Percentiles rank a stretch among this genome's conserved stretches.
These are phyloP conservation scores for Eustoma russellianum DNA, from an alignment of 257 asterid genomes.

Conservation along the genomic window DNA sequence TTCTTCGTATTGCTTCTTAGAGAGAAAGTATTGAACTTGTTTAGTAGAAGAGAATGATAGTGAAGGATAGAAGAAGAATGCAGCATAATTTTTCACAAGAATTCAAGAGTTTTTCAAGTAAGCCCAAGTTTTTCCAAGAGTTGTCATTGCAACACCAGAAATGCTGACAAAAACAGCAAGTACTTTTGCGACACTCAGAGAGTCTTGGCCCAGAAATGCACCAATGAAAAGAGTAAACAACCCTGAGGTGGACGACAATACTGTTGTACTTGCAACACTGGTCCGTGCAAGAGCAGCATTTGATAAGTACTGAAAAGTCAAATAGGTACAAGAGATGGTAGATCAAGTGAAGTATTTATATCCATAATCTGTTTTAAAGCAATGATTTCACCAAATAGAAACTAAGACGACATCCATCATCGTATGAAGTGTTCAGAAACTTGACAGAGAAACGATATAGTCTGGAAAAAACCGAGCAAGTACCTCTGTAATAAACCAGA, in stretches of 20 bases:
- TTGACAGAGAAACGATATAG: not conserved
- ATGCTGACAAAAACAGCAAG: constrained; percentile 92
- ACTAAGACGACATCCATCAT: too few relatives aligned
- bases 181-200: constrained; percentile 60
- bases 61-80: too few relatives aligned
- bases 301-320: constrained; percentile 60
- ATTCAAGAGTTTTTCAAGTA: too few relatives aligned
- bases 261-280: constrained; percentile 98
- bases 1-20: too few relatives aligned
- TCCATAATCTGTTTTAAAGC: not conserved
- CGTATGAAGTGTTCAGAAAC: not conserved
- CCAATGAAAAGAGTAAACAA: constrained; percentile 89
- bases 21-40: too few relatives aligned
- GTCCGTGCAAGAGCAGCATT: constrained; percentile 98
- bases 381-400: not conserved
- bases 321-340: not conserved
- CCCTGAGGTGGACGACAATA: constrained; percentile 94
- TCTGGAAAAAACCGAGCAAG: not conserved
- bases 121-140: constrained; percentile 98
- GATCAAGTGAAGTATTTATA: not conserved
- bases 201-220: constrained; percentile 89
- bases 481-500: constrained; percentile 97
- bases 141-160: constrained; percentile 89
- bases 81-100: too few relatives aligned
- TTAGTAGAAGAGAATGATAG: too few relatives aligned